Conservation (phyloP, 768 basidiomycete species). For the Lactarius tabidus region DNA sequence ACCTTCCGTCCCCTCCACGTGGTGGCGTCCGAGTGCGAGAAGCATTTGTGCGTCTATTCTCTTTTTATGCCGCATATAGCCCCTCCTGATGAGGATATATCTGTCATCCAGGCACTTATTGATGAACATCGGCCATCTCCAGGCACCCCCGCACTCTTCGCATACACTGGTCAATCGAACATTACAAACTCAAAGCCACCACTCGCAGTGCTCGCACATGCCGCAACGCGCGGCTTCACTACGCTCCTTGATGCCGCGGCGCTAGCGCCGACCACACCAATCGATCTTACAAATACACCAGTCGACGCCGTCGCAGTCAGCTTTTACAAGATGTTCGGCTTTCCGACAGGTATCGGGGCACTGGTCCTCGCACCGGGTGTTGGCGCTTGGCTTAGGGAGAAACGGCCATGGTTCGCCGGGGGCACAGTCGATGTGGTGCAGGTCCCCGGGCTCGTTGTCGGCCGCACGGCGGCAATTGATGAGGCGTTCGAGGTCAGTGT, state of each 20-base stretch:
- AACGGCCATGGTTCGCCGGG: slow-evolving; percentile 80
- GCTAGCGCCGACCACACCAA: slow-evolving; percentile 63
- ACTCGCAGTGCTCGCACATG: slow-evolving; percentile 59
- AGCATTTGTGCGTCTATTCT: slow-evolving; percentile 49
- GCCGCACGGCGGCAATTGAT: slow-evolving; percentile 51
- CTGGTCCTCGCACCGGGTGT: slow-evolving; percentile 46
- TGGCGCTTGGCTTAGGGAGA: slow-evolving; percentile 57
- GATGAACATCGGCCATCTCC: slow-evolving; percentile 47
- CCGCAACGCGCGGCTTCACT: slow-evolving; percentile 63
- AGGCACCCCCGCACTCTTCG: slow-evolving; percentile 58
- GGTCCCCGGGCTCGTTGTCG: slow-evolving; percentile 69
- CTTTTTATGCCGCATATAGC: slow-evolving; percentile 9
- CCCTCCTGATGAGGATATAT: background rate
- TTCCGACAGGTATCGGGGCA: slow-evolving; percentile 80
- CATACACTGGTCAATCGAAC: slow-evolving; percentile 78
- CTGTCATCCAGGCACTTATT: slow-evolving; percentile 48
- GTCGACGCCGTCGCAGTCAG: slow-evolving; percentile 82
- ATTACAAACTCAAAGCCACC: slow-evolving; percentile 72
- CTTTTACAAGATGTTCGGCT: slow-evolving; percentile 91
- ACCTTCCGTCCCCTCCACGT: slow-evolving; percentile 57
- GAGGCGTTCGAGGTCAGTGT: slow-evolving; percentile 73
- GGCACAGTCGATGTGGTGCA: slow-evolving; percentile 81
- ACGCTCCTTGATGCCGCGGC: slow-evolving; percentile 83
- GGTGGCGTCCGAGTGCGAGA: slow-evolving; percentile 59
- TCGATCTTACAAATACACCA: slow-evolving; percentile 60